Evolutionary conservation across 345 rosid genomes (phyloP).

Genomic region (Noccaea bulbosa): DNA sequence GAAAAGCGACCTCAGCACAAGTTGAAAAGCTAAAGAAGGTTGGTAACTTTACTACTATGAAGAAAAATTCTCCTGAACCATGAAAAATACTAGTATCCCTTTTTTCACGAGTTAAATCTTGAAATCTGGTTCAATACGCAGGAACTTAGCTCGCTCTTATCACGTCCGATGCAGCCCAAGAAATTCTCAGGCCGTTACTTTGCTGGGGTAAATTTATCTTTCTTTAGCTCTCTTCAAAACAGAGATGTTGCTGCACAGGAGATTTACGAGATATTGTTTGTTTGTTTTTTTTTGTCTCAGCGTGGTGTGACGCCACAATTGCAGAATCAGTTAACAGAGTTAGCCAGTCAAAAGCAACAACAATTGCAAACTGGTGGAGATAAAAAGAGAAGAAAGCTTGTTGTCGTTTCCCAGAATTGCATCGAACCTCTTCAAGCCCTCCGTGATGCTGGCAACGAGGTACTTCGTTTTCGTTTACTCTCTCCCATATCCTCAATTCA

Average conservation of each 20-base stretch:
- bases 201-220: constrained; percentile 69
- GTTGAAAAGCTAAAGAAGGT: constrained; percentile 78
- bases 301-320: constrained; percentile 72
- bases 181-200: constrained; percentile 84
- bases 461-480: constrained; percentile 29
- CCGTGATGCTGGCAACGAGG: constrained; percentile 73
- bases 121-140: constrained; percentile 47
- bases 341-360: constrained; percentile 53
- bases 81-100: background rate
- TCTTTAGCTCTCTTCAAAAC: constrained; percentile 16
- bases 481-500: background rate
- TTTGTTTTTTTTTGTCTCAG: constrained; percentile 46
- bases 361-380: constrained; percentile 42
- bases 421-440: constrained; percentile 97
- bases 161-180: constrained; percentile 80
- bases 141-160: constrained; percentile 72
- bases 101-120: background rate
- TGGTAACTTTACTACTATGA: constrained; percentile 3
- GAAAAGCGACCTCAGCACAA: constrained; percentile 60
- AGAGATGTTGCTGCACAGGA: constrained; percentile 7
- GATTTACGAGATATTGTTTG: background rate
- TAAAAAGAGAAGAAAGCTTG: constrained; percentile 61
- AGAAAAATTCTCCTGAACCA: constrained; percentile 4
- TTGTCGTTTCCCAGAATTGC: constrained; percentile 83
- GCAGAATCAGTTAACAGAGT: constrained; percentile 77